These are phyloP conservation scores for Pichia nakasei DNA, from an alignment of 805 yeast species.

Conservation along the genomic window DNA sequence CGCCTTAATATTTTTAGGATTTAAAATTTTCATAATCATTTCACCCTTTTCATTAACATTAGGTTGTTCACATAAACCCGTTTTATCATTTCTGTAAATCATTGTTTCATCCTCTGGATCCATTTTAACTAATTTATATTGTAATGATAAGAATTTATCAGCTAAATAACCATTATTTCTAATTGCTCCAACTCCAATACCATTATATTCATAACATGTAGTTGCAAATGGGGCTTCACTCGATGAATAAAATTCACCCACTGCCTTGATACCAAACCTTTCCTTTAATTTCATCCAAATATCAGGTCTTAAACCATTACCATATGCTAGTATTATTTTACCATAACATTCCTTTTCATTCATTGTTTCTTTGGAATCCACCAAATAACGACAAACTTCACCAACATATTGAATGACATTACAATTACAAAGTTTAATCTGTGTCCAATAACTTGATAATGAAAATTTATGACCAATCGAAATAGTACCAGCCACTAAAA, in stretches of 20 bases:
- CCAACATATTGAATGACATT: conserved; percentile 92
- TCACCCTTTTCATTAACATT: conserved; percentile 72
- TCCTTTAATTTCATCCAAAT: conserved; percentile 77
- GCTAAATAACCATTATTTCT: conserved; percentile 72
- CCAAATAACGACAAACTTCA: conserved; percentile 81
- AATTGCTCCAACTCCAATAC: conserved; percentile 77
- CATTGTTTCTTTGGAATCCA: conserved; percentile 31
- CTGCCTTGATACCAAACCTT: conserved; percentile 62
- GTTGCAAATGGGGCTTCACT: conserved; percentile 89
- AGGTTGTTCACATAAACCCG: conserved; percentile 54
- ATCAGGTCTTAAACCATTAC: conserved; percentile 85
- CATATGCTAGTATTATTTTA: conserved; percentile 61
- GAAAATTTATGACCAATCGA: conserved; percentile 78
- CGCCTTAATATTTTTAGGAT: conserved; percentile 51
- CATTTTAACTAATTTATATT: conserved; percentile 58
- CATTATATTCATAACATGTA: conserved; percentile 56
- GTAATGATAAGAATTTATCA: conserved; percentile 43
- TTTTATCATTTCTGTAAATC: conserved; percentile 57
- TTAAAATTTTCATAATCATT: conserved; percentile 64
- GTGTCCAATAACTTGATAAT: conserved; percentile 82
- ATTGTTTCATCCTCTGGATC: conserved; percentile 72
- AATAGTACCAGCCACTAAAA: conserved; percentile 58
- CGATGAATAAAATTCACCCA: conserved; percentile 91
- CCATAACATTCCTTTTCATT: conserved; percentile 21
- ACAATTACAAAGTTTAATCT: conserved; percentile 59